phyloP scores from a whole-genome alignment of 768 basidiomycete genomes.

The Tylopilus vinaceipallidus region DNA sequence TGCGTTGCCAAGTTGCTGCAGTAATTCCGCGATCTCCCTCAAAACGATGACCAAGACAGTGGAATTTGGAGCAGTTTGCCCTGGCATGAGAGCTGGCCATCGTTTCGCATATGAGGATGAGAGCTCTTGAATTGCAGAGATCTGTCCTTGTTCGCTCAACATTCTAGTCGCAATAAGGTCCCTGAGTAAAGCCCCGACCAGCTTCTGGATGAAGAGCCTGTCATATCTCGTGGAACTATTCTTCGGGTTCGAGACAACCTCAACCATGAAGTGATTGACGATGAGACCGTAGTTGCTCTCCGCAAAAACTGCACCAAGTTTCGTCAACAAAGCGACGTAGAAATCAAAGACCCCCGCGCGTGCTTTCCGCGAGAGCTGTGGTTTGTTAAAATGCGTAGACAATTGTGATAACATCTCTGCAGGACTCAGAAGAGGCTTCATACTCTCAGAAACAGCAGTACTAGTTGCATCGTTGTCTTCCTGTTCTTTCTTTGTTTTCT shows the following conservation, averaged over 20 bases:
- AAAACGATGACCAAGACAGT: constrained; percentile 71
- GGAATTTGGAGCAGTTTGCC: constrained; percentile 66
- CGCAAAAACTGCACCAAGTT: constrained; percentile 74
- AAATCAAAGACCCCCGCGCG: constrained; percentile 88
- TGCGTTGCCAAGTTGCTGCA: constrained; percentile 90
- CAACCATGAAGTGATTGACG: constrained; percentile 72
- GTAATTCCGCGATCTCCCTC: constrained; percentile 78
- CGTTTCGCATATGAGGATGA: constrained; percentile 79
- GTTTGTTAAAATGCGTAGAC: constrained; percentile 78
- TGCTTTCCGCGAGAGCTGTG: constrained; percentile 61
- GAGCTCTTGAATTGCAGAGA: constrained; percentile 84
- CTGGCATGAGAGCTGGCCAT: constrained; percentile 93
- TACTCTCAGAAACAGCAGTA: constrained; percentile 47
- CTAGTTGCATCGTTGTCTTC: constrained; percentile 57
- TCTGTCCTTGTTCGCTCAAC: constrained; percentile 92
- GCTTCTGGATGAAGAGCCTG: constrained; percentile 61
- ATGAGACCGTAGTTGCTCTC: constrained; percentile 83
- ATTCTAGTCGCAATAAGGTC: constrained; percentile 87
- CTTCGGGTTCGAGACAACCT: constrained; percentile 65
- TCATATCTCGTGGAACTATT: constrained; percentile 68
- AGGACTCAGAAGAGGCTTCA: constrained; percentile 68
- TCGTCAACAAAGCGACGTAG: constrained; percentile 73
- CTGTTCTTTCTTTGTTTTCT: constrained; percentile 63
- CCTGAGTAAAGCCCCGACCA: constrained; percentile 75
- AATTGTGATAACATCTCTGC: constrained; percentile 82